Evolutionary conservation across 371 early-diverging fungal species (phyloP), one percentile per base, ranked within the genome.

Genomic region (Mortierella sp.): DNA sequence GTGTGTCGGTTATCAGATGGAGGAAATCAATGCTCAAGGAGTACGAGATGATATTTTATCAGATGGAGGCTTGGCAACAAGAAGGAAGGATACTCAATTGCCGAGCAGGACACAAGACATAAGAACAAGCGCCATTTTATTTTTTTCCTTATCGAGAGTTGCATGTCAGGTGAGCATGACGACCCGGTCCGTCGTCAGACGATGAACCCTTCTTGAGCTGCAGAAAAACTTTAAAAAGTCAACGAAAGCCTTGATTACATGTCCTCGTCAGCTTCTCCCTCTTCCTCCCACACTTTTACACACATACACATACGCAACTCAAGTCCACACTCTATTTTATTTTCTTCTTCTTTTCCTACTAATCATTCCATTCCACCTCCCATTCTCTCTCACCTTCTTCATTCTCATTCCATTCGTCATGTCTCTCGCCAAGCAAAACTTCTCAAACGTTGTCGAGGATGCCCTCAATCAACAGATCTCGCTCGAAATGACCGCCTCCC

Each of bases 351-450:
- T 51, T 43, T 16, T 24, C 49, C 35, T 72, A 49, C 27, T 72
- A 32, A 32, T 12, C 58, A 4, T 11, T 18, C 49, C 55, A 16
- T 58, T 27, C 21, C 43, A 6, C 43, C 27, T 8, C 27, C 16
- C 32, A 38, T 24, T 11, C 35, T 54, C 35, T 54, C 16, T 55
- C 73, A 35, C 4, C 75, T n/a, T 10, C 75, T 38, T 38, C 60
- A 70, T 46, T n/a, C 46, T 14, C 78, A 5, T 58, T 51, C 3
- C 38, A 68, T 46, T n/a, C 77, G 48, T 21, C 21, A 93, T 93
- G 93, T 90, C 92, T 72, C 88, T 94, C 74, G 91, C 92, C 75
- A 92, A 92, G 76, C 94, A 94, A 86, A 94, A 93, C 88, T 94
- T 91, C 75, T 79, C 92, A 38, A 88, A 85, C 46, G 79, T 89